phyloP scores from a whole-genome alignment of 1,284 basidiomycete genomes.

The Malassezia nana region DNA sequence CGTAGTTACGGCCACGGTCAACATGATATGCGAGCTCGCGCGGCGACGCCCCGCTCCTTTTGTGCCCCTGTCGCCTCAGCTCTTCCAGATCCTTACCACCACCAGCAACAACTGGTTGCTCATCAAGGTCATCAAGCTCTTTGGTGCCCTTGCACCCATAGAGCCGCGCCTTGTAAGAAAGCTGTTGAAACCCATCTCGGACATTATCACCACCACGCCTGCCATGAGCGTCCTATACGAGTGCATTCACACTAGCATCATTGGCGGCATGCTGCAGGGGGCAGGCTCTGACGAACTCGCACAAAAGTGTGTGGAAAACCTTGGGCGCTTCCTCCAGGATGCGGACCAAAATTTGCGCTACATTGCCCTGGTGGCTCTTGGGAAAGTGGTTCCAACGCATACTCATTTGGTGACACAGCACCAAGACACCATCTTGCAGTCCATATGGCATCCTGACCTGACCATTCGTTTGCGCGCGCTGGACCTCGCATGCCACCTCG shows the following conservation, averaged over 20 bases:
- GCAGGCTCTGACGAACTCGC: conserved; percentile 60
- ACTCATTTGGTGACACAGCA: conserved; percentile 82
- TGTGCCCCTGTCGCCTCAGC: conserved; percentile 61
- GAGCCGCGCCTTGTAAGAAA: conserved; percentile 90
- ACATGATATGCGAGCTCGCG: conserved; percentile 86
- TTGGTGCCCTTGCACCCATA: conserved; percentile 58
- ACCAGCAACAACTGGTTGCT: conserved; percentile 99
- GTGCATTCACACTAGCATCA: conserved; percentile 95
- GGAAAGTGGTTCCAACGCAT: conserved; percentile 87
- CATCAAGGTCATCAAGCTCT: conserved; percentile 87
- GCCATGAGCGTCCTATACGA: conserved; percentile 94
- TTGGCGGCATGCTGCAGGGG: conserved; percentile 73
- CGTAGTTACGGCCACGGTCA: conserved; percentile 83
- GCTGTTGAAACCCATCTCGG: conserved; percentile 80
- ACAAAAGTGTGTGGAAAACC: conserved; percentile 78
- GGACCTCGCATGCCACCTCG: conserved; percentile 86
- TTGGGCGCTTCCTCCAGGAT: conserved; percentile 82
- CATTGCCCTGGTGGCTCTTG: conserved; percentile 85
- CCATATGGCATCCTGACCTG: conserved; percentile 83
- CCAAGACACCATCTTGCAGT: conserved; percentile 79
- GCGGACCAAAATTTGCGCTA: conserved; percentile 90
- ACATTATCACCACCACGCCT: conserved; percentile 86
- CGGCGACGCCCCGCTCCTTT: conserved; percentile 35
- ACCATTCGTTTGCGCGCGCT: conserved; percentile 90
- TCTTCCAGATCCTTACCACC: conserved; percentile 87